Percentiles rank a stretch among this genome's conserved stretches.
Conservation (phyloP, 23 red algal genomes). For the Cyanidiococcus yangmingshanensis region DNA sequence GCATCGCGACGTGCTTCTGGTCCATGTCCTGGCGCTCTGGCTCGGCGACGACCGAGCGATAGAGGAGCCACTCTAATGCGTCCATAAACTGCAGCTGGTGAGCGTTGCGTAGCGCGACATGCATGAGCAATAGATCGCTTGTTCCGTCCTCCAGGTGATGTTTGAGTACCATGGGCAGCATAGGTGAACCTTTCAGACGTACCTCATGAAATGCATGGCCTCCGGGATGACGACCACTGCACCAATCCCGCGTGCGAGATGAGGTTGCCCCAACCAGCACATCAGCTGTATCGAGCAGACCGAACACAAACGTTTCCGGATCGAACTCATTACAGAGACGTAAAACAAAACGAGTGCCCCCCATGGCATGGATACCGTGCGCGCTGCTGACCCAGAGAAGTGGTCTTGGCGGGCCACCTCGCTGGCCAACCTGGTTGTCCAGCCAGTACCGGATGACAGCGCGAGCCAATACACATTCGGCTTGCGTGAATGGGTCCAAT, state of each 20-base stretch:
- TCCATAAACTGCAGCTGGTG: conserved; percentile 79
- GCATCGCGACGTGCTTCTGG: conserved; percentile 33
- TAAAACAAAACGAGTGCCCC: neutral
- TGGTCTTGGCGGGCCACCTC: conserved; percentile 11
- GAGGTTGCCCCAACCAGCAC: conserved; percentile 59
- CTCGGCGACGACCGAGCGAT: conserved; percentile 60
- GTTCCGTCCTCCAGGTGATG: conserved; percentile 48
- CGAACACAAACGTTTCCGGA: conserved; percentile 64
- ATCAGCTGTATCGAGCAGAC: conserved; percentile 46
- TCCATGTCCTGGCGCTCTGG: conserved; percentile 38
- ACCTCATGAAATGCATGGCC: conserved; percentile 26
- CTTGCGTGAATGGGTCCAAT: neutral
- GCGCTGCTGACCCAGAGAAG: conserved; percentile 7
- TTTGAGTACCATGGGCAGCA: conserved; percentile 64
- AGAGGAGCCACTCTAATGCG: conserved; percentile 78
- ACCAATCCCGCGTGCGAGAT: conserved; percentile 33
- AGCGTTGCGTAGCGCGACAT: conserved; percentile 59
- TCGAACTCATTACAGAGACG: conserved; percentile 86
- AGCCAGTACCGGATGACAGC: conserved; percentile 31
- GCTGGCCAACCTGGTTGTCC: conserved; percentile 6
- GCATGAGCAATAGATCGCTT: conserved; percentile 34
- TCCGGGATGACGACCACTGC: neutral
- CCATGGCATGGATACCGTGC: neutral
- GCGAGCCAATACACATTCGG: neutral
- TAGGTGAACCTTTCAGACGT: conserved; percentile 59